Evolutionary conservation across 2,329 filamentous ascomycete species (phyloP), one percentile per base, ranked within the genome.

Genomic region (Lasiodiplodia theobromae): DNA sequence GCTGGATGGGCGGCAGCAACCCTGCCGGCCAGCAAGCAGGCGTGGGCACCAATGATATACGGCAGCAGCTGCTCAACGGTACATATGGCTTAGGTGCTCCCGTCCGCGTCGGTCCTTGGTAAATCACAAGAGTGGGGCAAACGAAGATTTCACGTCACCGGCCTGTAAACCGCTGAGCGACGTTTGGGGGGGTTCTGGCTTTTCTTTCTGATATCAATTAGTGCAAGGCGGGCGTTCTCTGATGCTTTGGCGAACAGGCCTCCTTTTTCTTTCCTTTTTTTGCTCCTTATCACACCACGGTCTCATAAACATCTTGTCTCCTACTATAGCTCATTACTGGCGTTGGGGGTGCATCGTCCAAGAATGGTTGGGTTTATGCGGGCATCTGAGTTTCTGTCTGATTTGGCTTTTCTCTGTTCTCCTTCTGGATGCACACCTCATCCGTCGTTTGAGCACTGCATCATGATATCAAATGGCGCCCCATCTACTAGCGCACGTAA

Each of bases 1-100:
- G 91, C 52, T 97, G 94, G 92, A 92, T 94, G 84, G 89, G 86
- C 67, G 82, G 84, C 56, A 72, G 77, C 64, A 67, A 72, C 3
- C 68, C 72, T 10, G 38, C 21, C 37, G 52, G 64, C 10, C 64
- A 72, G n/a, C 67, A 74, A 18, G 63, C 74, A 38, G 72, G 71
- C 57, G 72, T 71, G 14, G 58, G 28, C 44, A 14, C 57, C 23
- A 68, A 56, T 56, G 74, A 79, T 68, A 75, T 80, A 68, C 74
- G 79, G 58, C 77, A 80, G 58, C 86, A 88, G 73, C 78, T 88
- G 51, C 77, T 88, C 67, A 86, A 80, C 69, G 87, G 84, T 69
- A 87, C 83, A 51, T 89, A 88, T 72, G 86, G 86, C 34, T 76
- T 83, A 69, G 84, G 62, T 47, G 78, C 83, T 31, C 83, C 86